phyloP scores from a whole-genome alignment of 768 basidiomycete genomes.

The Austroboletus festivus region DNA sequence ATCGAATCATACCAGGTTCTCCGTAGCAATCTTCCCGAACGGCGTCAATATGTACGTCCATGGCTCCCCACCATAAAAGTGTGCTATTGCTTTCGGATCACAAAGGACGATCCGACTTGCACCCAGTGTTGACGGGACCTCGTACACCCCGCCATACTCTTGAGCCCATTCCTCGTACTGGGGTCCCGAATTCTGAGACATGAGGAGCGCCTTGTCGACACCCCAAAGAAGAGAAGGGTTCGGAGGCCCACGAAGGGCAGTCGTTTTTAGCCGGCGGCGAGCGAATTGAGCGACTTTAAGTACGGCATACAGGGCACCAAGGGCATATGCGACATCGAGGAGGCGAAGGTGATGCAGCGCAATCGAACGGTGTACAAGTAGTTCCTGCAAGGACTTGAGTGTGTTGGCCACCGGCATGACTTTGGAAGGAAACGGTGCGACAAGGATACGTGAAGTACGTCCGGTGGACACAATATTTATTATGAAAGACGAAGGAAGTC shows the following conservation, averaged over 20 bases:
- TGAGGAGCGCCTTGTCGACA: background rate
- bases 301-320: constrained; percentile 7
- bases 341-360: background rate
- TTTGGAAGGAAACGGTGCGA: too few species aligned
- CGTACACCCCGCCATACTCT: constrained; percentile 46
- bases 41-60: constrained; percentile 32
- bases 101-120: constrained; percentile 35
- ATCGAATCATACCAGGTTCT: constrained; percentile 28
- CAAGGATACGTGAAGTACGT: too few species aligned
- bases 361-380: background rate
- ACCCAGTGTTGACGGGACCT: constrained; percentile 38
- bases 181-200: constrained; percentile 24
- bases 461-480: too few species aligned
- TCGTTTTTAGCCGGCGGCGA: constrained; percentile 13
- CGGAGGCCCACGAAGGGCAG: constrained; percentile 21
- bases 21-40: constrained; percentile 17
- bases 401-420: too few species aligned
- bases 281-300: constrained; percentile 5
- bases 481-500: too few species aligned
- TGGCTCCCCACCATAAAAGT: constrained; percentile 50
- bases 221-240: constrained; percentile 20
- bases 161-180: constrained; percentile 46
- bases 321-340: constrained; percentile 1
- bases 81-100: constrained; percentile 49
- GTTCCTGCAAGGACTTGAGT: too few species aligned